Evolutionary conservation across 495 filamentous ascomycete genomes (phyloP).

Genomic region (Penicillium manginii): DNA sequence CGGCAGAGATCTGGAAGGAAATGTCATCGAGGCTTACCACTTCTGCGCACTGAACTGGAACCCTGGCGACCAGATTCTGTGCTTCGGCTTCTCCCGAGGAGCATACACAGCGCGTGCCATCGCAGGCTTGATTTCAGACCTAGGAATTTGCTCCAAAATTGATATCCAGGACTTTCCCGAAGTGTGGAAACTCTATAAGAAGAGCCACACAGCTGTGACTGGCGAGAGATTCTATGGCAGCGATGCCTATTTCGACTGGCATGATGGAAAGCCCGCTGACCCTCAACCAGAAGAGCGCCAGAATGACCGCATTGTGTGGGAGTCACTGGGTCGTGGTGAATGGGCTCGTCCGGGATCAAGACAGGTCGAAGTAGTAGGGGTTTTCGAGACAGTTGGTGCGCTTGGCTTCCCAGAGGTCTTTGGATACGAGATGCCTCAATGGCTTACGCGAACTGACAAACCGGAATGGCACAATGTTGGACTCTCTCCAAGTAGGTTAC

Average conservation of each 20-base stretch:
- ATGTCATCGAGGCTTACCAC: constrained; percentile 20
- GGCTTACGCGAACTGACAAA: constrained; percentile 7
- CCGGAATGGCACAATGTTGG: constrained; percentile 13
- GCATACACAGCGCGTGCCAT: constrained; percentile 59
- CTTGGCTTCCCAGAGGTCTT: constrained; percentile 20
- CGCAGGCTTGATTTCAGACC: constrained; percentile 53
- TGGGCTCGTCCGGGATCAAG: constrained; percentile 24
- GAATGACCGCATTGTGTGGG: background rate
- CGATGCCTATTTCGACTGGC: constrained; percentile 10
- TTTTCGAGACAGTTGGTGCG: constrained; percentile 63
- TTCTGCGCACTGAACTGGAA: constrained; percentile 44
- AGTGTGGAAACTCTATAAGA: constrained; percentile 51
- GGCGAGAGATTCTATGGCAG: constrained; percentile 17
- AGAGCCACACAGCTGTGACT: constrained; percentile 20
- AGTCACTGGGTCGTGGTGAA: constrained; percentile 10
- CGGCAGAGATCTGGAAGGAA: constrained; percentile 12
- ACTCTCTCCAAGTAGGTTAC: constrained; percentile 14
- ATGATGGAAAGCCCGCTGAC: constrained; percentile 16
- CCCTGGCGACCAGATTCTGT: constrained; percentile 58
- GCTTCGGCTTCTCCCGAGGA: constrained; percentile 62
- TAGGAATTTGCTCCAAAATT: constrained; percentile 47
- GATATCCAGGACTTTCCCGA: constrained; percentile 45
- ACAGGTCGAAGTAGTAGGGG: constrained; percentile 54
- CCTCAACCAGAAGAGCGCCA: constrained; percentile 9
- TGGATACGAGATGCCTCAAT: constrained; percentile 12